Evolutionary conservation across 176 grass and related monocot genomes (phyloP).

Genomic region (Cymbopogon citratus): DNA sequence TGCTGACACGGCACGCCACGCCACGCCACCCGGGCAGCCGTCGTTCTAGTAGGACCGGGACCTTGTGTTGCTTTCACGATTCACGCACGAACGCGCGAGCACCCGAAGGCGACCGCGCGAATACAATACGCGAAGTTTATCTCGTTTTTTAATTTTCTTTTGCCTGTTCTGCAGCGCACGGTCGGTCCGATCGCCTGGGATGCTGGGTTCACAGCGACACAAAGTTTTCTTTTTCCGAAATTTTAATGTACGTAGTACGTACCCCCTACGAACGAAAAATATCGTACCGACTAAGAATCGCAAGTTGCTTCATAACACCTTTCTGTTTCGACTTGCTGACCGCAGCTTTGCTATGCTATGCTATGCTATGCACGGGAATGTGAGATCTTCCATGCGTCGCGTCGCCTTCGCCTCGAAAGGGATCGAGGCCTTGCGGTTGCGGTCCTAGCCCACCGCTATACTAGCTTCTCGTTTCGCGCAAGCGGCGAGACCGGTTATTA

Average conservation of each 20-base stretch:
- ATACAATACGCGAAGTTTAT: no score
- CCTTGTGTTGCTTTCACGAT: not conserved
- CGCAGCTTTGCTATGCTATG: not conserved
- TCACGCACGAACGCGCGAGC: not conserved
- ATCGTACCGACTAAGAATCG: not conserved
- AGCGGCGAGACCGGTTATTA: not conserved
- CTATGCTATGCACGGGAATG: not conserved
- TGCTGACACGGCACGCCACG: not conserved
- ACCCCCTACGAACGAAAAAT: no score
- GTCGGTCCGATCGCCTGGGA: no score
- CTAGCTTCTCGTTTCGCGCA: conserved; percentile 1
- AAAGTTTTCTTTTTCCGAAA: no score
- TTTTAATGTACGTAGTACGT: no score
- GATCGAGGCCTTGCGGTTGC: not conserved
- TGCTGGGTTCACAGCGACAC: no score
- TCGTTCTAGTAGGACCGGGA: not conserved
- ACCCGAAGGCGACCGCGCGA: not conserved
- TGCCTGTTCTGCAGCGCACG: no score
- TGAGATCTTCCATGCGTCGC: not conserved
- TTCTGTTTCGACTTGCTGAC: not conserved
- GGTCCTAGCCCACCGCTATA: not conserved
- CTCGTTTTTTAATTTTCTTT: no score
- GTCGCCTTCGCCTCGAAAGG: not conserved
- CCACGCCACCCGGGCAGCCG: not conserved
- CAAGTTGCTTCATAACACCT: not conserved